A percentile compares a stretch with the other conserved stretches of the same genome.
Conservation (phyloP, 2,329 filamentous ascomycete genomes). For the Neofusicoccum parvum region DNA sequence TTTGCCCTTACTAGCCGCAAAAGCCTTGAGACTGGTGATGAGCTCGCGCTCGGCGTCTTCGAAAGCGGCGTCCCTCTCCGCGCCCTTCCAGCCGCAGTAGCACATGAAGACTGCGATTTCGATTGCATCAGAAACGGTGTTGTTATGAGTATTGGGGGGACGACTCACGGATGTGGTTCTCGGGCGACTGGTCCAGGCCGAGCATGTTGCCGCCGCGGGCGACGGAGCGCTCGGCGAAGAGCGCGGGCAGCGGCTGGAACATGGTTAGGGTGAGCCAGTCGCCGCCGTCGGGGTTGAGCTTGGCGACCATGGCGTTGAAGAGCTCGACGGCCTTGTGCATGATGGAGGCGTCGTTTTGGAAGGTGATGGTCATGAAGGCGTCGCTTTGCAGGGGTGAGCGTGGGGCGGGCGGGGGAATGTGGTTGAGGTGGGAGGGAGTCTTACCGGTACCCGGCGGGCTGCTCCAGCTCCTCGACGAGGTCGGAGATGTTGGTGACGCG, state of each 20-base stretch:
- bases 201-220: conserved; percentile 26
- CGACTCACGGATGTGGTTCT: conserved; percentile 24
- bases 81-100: conserved; percentile 19
- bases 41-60: neutral
- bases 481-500: conserved; percentile 31
- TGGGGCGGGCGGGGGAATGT: conserved; percentile 15
- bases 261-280: conserved; percentile 27
- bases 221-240: conserved; percentile 17
- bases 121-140: neutral
- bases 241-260: conserved; percentile 25
- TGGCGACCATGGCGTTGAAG: conserved; percentile 42
- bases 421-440: conserved; percentile 8
- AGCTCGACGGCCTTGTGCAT: conserved; percentile 43
- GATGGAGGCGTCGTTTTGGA: conserved; percentile 38
- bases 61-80: conserved; percentile 4
- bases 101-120: neutral
- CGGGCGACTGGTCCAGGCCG: conserved; percentile 26
- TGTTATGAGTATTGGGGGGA: too few species aligned
- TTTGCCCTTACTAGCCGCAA: conserved; percentile 6
- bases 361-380: conserved; percentile 28
- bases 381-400: conserved; percentile 24
- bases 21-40: neutral
- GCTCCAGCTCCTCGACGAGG: conserved; percentile 28
- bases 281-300: conserved; percentile 27
- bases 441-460: conserved; percentile 9